Evolutionary conservation across 202 grass and related monocot species (phyloP).

Genomic region (Dendrocalamus latiflorus): DNA sequence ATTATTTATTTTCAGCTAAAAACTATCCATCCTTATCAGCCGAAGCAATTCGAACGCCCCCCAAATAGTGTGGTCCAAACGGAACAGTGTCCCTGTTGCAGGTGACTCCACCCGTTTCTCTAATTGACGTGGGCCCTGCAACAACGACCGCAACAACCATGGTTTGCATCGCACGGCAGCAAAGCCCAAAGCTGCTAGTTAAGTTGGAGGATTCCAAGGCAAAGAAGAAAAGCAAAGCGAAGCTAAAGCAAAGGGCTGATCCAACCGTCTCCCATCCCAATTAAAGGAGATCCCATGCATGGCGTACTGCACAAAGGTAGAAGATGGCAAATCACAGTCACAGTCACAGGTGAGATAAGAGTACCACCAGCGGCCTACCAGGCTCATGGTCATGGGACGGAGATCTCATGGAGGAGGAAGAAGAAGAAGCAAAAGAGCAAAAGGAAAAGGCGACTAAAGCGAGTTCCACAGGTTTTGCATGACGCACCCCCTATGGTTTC

Average conservation of each 20-base stretch:
- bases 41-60: no score
- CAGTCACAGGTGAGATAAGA: not conserved
- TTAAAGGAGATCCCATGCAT: constrained; percentile 26
- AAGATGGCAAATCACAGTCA: not conserved
- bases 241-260: not conserved
- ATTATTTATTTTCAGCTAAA: no score
- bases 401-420: constrained; percentile 11
- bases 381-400: not conserved
- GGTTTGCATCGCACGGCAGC: no score
- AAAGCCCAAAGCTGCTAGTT: no score
- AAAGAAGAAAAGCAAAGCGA: no score
- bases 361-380: not conserved
- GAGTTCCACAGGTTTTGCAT: not conserved
- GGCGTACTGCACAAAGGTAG: not conserved
- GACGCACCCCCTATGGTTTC: not conserved
- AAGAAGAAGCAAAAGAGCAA: not conserved
- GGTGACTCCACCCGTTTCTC: no score
- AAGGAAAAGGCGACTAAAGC: not conserved
- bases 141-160: no score
- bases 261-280: constrained; percentile 22
- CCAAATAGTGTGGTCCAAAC: no score
- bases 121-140: no score
- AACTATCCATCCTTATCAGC: no score
- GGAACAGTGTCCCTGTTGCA: no score
- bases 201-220: no score